Percentiles rank a stretch among this genome's conserved stretches.
phyloP scores from a whole-genome alignment of 2,329 filamentous ascomycete species.

The Septoria petroselini region DNA sequence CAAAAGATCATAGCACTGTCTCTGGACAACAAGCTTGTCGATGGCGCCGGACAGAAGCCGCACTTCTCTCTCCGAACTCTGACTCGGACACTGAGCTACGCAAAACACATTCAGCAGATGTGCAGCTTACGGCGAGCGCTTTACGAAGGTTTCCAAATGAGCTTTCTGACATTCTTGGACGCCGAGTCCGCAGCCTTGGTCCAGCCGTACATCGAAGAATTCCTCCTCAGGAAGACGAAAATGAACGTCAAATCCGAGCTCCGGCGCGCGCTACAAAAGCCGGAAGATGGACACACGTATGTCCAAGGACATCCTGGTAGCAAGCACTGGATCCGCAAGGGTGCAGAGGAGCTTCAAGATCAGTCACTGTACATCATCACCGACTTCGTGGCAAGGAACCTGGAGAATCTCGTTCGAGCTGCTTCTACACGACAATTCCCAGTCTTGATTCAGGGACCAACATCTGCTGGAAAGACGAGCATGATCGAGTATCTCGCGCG shows the following conservation, averaged over 20 bases:
- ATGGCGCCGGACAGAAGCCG: conserved; percentile 91
- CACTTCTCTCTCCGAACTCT: conserved; percentile 96
- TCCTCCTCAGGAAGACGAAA: conserved; percentile 66
- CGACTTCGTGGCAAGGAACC: conserved; percentile 87
- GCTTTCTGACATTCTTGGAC: conserved; percentile 86
- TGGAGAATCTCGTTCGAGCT: conserved; percentile 90
- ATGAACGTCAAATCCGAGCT: conserved; percentile 70
- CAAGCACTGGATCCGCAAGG: conserved; percentile 72
- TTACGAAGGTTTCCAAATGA: conserved; percentile 97
- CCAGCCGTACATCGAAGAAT: conserved; percentile 72
- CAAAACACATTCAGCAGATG: conserved; percentile 74
- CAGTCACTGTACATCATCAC: conserved; percentile 94
- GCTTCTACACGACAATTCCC: conserved; percentile 90
- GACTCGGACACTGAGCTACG: conserved; percentile 84
- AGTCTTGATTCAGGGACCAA: conserved; percentile 92
- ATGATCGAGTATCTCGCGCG: conserved; percentile 99
- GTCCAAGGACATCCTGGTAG: conserved; percentile 54
- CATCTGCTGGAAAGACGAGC: conserved; percentile 95
- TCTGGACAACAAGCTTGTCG: conserved; percentile 79
- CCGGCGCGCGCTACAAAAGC: conserved; percentile 72
- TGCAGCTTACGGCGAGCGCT: conserved; percentile 83
- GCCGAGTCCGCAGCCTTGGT: conserved; percentile 76
- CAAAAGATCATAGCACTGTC: conserved; percentile 80
- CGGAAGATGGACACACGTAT: conserved; percentile 71
- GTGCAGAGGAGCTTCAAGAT: conserved; percentile 62